These are phyloP conservation scores for Aspergillus affinis DNA, from an alignment of 495 filamentous ascomycete genomes.

Conservation along the genomic window DNA sequence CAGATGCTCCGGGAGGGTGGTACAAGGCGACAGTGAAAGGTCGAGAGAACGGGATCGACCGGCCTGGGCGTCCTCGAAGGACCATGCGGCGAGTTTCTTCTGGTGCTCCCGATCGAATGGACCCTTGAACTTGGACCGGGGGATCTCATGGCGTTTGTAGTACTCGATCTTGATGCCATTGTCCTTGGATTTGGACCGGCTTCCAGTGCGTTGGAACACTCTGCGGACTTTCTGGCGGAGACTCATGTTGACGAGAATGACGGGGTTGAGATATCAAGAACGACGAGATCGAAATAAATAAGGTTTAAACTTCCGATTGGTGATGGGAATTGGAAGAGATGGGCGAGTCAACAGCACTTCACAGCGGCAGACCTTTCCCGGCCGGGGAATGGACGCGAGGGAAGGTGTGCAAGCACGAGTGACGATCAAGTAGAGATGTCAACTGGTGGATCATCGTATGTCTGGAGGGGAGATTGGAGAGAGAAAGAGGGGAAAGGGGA, in stretches of 20 bases:
- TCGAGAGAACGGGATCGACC: conserved; percentile 39
- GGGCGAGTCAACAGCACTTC: conserved; percentile 19
- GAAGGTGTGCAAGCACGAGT: conserved; percentile 41
- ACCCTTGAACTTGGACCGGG: conserved; percentile 52
- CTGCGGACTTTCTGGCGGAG: conserved; percentile 46
- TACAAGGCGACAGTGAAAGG: conserved; percentile 40
- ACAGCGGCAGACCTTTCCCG: conserved; percentile 38
- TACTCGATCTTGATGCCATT: conserved; percentile 50
- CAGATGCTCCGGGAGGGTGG: conserved; percentile 30
- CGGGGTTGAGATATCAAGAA: background rate
- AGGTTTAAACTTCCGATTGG: conserved; percentile 2
- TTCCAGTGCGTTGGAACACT: conserved; percentile 38
- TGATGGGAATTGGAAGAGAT: no score
- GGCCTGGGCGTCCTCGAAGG: conserved; percentile 41
- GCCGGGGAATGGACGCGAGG: conserved; percentile 34
- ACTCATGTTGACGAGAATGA: conserved; percentile 41
- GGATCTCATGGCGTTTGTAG: conserved; percentile 50
- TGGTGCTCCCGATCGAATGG: conserved; percentile 53
- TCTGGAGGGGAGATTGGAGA: conserved; percentile 9
- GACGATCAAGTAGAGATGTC: conserved; percentile 14
- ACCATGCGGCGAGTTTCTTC: conserved; percentile 49
- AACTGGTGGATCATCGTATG: conserved; percentile 28
- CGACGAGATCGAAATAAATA: background rate
- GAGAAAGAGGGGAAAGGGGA: conserved; percentile 6
- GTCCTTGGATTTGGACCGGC: conserved; percentile 25